Evolutionary conservation across 176 grass and related monocot species (phyloP).

Genomic region (Oryza glaberrima): DNA sequence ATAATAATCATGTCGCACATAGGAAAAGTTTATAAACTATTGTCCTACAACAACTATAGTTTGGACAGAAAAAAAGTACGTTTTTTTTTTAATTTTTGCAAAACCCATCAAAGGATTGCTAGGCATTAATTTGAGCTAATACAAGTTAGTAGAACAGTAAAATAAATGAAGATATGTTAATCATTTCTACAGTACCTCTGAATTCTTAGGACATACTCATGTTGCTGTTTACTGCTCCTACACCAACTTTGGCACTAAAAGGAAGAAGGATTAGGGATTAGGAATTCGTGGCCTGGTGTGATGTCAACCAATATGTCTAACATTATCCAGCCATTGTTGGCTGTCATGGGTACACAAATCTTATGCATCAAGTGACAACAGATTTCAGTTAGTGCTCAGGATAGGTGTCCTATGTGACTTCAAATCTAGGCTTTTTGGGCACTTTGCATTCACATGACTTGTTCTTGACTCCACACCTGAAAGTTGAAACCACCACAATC

Average conservation of each 20-base stretch:
- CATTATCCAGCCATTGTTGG: slow-evolving; percentile 34
- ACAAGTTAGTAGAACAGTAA: not conserved
- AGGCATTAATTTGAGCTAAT: not conserved
- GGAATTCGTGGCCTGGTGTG: slow-evolving; percentile 13
- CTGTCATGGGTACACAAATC: slow-evolving; percentile 30
- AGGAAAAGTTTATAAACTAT: not conserved
- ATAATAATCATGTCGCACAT: not conserved
- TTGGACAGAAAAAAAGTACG: not conserved
- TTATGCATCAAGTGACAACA: slow-evolving; percentile 50
- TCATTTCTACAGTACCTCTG: not conserved
- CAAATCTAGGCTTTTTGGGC: slow-evolving; percentile 11
- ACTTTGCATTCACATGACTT: not conserved
- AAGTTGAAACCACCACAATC: not conserved
- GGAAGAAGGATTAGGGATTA: slow-evolving; percentile 12
- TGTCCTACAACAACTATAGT: not conserved
- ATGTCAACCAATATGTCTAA: slow-evolving; percentile 33
- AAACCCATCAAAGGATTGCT: not conserved
- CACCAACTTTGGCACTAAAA: slow-evolving; percentile 40
- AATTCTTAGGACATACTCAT: slow-evolving; percentile 48
- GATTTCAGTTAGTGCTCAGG: not conserved
- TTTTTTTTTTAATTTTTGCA: not conserved
- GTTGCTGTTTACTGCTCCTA: slow-evolving; percentile 13
- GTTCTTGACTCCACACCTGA: not conserved
- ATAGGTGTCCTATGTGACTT: not conserved
- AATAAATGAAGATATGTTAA: not conserved